phyloP scores from a whole-genome alignment of 192 early-diverging fungal species.

The Geranomyces variabilis region DNA sequence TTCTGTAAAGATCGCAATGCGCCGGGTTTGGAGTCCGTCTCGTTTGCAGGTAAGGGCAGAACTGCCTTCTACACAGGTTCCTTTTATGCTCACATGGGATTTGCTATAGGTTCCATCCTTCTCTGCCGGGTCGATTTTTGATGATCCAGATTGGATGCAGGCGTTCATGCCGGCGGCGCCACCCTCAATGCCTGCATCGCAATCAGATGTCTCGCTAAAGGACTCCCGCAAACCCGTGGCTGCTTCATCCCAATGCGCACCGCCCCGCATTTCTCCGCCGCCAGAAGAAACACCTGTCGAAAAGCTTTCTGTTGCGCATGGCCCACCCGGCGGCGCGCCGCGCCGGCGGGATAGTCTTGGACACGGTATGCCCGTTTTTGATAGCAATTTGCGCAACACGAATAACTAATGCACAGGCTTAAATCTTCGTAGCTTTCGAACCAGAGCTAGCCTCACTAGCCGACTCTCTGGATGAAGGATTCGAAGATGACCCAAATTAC shows the following conservation, averaged over 20 bases:
- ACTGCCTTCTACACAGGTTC: no score
- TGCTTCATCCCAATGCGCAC: background rate
- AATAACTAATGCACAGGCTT: no score
- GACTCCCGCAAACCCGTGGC: background rate
- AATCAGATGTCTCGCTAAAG: background rate
- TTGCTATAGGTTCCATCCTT: conserved; percentile 24
- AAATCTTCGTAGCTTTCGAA: background rate
- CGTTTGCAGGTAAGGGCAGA: conserved; percentile 11
- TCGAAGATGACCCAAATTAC: conserved; percentile 13
- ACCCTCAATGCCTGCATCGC: background rate
- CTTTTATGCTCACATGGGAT: background rate
- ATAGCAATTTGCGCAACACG: no score
- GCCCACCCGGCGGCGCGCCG: background rate
- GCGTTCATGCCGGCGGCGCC: conserved; percentile 8
- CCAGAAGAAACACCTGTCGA: no score
- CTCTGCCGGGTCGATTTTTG: conserved; percentile 24
- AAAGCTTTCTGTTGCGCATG: no score
- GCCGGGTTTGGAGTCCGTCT: conserved; percentile 27
- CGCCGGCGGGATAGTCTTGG: conserved; percentile 5
- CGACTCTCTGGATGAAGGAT: conserved; percentile 23
- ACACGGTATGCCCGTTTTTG: background rate
- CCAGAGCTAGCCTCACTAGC: conserved; percentile 20
- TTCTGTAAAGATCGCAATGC: background rate
- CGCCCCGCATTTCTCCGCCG: background rate
- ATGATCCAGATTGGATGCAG: conserved; percentile 26